Conservation (phyloP, 1,139 yeast genomes). For the Pichia sp. region DNA sequence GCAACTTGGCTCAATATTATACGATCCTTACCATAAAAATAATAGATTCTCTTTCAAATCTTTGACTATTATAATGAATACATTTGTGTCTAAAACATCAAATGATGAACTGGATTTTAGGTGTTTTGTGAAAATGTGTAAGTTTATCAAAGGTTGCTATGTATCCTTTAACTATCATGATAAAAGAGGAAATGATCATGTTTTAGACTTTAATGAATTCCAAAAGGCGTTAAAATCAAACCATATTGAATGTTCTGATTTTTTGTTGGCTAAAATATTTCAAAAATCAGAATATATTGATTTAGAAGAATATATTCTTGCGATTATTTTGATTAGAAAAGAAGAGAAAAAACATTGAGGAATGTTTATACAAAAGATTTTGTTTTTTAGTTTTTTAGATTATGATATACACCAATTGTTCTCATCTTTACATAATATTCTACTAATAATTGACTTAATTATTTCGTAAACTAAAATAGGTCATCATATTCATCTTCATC, state of each 20-base stretch:
- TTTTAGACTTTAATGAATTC: slow-evolving; percentile 25
- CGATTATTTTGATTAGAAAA: slow-evolving; percentile 24
- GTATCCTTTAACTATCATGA: slow-evolving; percentile 27
- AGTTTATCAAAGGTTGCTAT: slow-evolving; percentile 27
- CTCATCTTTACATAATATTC: no score
- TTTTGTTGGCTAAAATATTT: slow-evolving; percentile 19
- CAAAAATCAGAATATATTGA: slow-evolving; percentile 19
- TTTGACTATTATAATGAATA: slow-evolving; percentile 12
- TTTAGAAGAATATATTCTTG: slow-evolving; percentile 25
- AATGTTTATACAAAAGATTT: neutral
- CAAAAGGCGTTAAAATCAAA: slow-evolving; percentile 21
- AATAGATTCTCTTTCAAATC: slow-evolving; percentile 10
- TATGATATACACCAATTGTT: no score
- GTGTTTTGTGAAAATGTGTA: slow-evolving; percentile 24
- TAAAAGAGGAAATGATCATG: slow-evolving; percentile 17
- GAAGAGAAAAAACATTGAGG: slow-evolving; percentile 14
- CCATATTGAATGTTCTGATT: slow-evolving; percentile 21
- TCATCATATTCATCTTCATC: slow-evolving; percentile 33
- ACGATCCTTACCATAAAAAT: slow-evolving; percentile 13
- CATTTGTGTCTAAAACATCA: slow-evolving; percentile 15
- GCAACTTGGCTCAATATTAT: slow-evolving; percentile 13
- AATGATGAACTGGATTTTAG: slow-evolving; percentile 21
- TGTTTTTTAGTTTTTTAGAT: no score
- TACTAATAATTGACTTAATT: neutral
- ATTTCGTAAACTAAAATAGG: no score